Evolutionary conservation across 768 basidiomycete species (phyloP), one percentile per base, ranked within the genome.

Genomic region (Podaxis sp.): DNA sequence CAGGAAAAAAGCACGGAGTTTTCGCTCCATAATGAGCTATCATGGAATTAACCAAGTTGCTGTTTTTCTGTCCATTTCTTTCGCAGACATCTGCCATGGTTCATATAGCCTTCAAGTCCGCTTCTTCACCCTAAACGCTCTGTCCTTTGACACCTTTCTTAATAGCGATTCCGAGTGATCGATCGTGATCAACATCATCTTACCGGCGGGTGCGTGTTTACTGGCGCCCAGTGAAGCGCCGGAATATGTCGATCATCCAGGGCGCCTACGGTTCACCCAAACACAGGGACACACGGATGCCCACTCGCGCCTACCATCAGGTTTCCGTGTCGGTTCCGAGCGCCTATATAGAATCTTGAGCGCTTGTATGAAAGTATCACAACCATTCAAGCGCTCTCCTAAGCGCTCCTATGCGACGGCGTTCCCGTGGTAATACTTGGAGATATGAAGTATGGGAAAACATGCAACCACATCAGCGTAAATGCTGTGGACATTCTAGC

Each of bases 341-440:
- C 24, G 40, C 39, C 33, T n/a, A 57, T 22, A 57, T 44, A 3
- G 24, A 11, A 40, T 55, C 24, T 24, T 26, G 13, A 24, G 19
- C 12, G 55, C 22, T 13, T 12, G 1, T 51, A 15, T 24, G 19
- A 24, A 13, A 26, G 9, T 24, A 24, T 26, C 15, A 12, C 22
- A 51, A 28, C 22, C 15, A 15, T 44, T 17, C 12, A 44, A 44
- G n/a, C 4, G 42, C 13, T 2, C 42, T 13, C 13, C 17, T 24
- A 54, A 39, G 38, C 22, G 12, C 38, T 22, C 12, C n/a, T 19
- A 33, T 9, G 11, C 22, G 39, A 40, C 24, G n/a, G 8, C 24
- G 54, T 40, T 56, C 38, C 38, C 54, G 28, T 39, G 24, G 54
- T 56, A 56, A 42, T 56, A n/a, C 26, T 54, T 40, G 54, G 15